A percentile compares a stretch with the other conserved stretches of the same genome.
Evolutionary conservation across 768 basidiomycete genomes (phyloP).

Genomic region (Tylopilus balloui): DNA sequence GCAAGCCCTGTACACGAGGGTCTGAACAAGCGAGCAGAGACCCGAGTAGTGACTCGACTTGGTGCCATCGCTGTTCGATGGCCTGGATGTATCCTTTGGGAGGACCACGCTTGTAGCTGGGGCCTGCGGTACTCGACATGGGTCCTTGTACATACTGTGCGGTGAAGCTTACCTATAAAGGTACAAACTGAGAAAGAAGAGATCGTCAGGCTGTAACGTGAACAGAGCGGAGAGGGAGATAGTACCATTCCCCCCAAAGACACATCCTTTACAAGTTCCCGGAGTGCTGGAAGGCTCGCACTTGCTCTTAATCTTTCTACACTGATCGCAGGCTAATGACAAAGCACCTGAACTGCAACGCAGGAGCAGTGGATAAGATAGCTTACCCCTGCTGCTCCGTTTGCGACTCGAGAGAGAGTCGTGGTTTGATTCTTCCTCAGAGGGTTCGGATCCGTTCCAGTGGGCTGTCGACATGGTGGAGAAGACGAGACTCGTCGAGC

Average conservation of each 20-base stretch:
- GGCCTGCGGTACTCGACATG: conserved; percentile 40
- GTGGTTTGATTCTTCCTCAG: conserved; percentile 49
- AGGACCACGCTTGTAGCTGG: conserved; percentile 78
- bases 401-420: conserved; percentile 47
- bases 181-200: conserved; percentile 50
- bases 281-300: conserved; percentile 58
- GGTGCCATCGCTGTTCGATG: conserved; percentile 88
- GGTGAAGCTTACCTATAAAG: conserved; percentile 46
- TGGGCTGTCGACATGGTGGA: conserved; percentile 29
- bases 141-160: not conserved
- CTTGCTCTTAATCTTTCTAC: conserved; percentile 84
- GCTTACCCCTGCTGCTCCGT: conserved; percentile 58
- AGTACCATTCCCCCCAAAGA: conserved; percentile 52
- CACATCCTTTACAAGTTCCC: conserved; percentile 60
- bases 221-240: conserved; percentile 16
- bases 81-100: conserved; percentile 92
- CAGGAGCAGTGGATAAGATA: not conserved
- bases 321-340: conserved; percentile 74
- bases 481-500: not conserved
- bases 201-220: conserved; percentile 9
- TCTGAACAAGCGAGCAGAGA: conserved; percentile 72
- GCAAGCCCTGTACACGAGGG: conserved; percentile 54
- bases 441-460: conserved; percentile 58
- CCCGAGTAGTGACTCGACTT: conserved; percentile 86
- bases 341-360: conserved; percentile 11